Evolutionary conservation across 495 filamentous ascomycete genomes (phyloP).

Genomic region (Copromyces sp.): DNA sequence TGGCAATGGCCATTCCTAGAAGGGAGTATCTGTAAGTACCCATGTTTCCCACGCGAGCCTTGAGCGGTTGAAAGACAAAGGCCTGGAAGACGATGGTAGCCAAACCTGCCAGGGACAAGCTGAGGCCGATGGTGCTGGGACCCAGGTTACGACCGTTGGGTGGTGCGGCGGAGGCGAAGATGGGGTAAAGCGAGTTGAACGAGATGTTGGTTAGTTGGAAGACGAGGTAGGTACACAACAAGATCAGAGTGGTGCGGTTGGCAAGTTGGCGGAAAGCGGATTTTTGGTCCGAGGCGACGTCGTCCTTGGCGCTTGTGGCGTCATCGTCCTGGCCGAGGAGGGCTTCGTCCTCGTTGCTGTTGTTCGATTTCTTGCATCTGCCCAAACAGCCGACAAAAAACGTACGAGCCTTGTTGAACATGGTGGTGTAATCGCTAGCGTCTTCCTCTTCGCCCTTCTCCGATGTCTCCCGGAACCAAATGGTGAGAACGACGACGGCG

Average conservation of each 20-base stretch:
- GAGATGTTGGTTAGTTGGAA: constrained; percentile 85
- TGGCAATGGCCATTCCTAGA: constrained; percentile 73
- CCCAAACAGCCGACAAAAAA: constrained; percentile 5
- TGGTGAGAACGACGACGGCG: constrained; percentile 58
- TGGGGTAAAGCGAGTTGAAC: constrained; percentile 85
- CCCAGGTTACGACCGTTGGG: constrained; percentile 68
- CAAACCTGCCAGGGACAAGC: constrained; percentile 72
- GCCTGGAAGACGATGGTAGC: constrained; percentile 86
- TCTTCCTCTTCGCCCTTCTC: constrained; percentile 49
- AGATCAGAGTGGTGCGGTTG: constrained; percentile 68
- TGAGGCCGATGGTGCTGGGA: constrained; percentile 74
- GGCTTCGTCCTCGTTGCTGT: constrained; percentile 24
- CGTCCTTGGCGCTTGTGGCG: constrained; percentile 18
- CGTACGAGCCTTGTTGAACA: constrained; percentile 5
- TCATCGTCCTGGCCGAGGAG: constrained; percentile 17
- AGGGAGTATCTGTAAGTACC: constrained; percentile 69
- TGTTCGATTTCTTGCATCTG: constrained; percentile 15
- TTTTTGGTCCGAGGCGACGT: constrained; percentile 24
- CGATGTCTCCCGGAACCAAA: constrained; percentile 85
- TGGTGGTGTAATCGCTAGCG: background rate
- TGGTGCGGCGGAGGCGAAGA: constrained; percentile 65
- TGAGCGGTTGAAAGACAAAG: constrained; percentile 66
- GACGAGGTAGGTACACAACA: constrained; percentile 73
- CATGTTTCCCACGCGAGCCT: constrained; percentile 75
- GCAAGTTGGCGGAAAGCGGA: constrained; percentile 44